Percentiles rank a stretch among this genome's conserved stretches.
phyloP scores from a whole-genome alignment of 306 rosid genomes.

The Echinosophora koreensis region DNA sequence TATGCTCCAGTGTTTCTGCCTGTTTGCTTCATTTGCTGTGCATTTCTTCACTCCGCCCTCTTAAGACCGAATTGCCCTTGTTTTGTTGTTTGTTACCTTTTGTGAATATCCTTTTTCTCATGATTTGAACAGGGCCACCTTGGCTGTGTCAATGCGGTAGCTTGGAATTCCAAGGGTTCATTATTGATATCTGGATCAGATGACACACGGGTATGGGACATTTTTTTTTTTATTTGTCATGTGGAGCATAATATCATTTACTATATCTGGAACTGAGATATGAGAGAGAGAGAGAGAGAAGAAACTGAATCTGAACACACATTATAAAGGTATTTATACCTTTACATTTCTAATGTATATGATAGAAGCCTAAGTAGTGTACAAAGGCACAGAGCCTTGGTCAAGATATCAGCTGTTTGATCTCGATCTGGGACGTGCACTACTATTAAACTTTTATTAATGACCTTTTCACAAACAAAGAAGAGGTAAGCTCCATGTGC shows the following conservation, averaged over 20 bases:
- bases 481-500: no score
- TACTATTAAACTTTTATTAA: no score
- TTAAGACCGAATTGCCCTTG: no score
- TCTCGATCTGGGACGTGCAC: no score
- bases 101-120: constrained; percentile 29
- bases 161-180: constrained; percentile 93
- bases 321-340: no score
- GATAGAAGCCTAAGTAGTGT: no score
- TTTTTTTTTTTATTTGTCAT: not conserved
- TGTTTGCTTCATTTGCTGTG: constrained; percentile 14
- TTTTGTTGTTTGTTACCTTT: not conserved
- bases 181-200: constrained; percentile 96
- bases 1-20: constrained; percentile 10
- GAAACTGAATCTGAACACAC: no score
- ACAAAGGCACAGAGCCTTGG: no score
- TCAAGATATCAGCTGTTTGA: no score
- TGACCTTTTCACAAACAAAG: no score
- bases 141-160: constrained; percentile 94
- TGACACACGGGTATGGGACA: constrained; percentile 75
- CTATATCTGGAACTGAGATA: not conserved
- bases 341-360: no score
- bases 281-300: no score
- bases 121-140: constrained; percentile 75
- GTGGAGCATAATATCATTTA: constrained; percentile 7
- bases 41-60: not conserved